Evolutionary conservation across 768 basidiomycete species (phyloP).

Genomic region (Termitomyces sp.): DNA sequence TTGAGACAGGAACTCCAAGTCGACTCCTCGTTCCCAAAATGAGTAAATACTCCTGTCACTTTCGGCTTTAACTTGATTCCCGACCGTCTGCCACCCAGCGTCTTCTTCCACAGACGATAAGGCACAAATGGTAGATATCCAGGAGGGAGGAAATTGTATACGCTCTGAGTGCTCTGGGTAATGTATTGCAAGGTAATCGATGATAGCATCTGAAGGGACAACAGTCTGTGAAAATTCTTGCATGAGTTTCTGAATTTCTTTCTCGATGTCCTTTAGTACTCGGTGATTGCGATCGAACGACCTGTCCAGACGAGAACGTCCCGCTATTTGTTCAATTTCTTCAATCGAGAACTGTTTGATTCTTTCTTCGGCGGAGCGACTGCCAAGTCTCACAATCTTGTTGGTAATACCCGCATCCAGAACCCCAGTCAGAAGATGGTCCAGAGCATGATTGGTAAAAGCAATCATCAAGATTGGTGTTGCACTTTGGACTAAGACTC

Average conservation of each 20-base stretch:
- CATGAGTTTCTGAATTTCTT: slow-evolving; percentile 43
- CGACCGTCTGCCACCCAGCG: slow-evolving; percentile 30
- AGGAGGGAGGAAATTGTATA: slow-evolving; percentile 38
- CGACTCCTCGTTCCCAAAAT: slow-evolving; percentile 43
- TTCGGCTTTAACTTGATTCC: slow-evolving; percentile 13
- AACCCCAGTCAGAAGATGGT: slow-evolving; percentile 62
- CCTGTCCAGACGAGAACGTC: slow-evolving; percentile 33
- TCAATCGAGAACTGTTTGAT: slow-evolving; percentile 59
- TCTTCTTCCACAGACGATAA: slow-evolving; percentile 8
- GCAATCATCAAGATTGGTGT: slow-evolving; percentile 50
- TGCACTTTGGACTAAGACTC: slow-evolving; percentile 49
- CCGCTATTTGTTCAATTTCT: slow-evolving; percentile 42
- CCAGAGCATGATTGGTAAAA: slow-evolving; percentile 77
- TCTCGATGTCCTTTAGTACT: slow-evolving; percentile 38
- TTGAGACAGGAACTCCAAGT: slow-evolving; percentile 40
- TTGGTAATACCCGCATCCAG: slow-evolving; percentile 60
- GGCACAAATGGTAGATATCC: slow-evolving; percentile 29
- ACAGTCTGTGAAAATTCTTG: slow-evolving; percentile 26
- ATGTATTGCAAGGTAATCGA: slow-evolving; percentile 33
- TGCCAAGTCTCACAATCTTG: slow-evolving; percentile 63
- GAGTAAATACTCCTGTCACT: slow-evolving; percentile 33
- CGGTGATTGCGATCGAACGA: slow-evolving; percentile 26
- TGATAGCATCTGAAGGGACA: slow-evolving; percentile 31
- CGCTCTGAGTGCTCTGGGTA: slow-evolving; percentile 43
- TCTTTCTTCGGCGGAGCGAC: slow-evolving; percentile 54